Base-by-base conservation (phyloP, 2,329 filamentous ascomycete species). In the Aspergillus persii region DNA sequence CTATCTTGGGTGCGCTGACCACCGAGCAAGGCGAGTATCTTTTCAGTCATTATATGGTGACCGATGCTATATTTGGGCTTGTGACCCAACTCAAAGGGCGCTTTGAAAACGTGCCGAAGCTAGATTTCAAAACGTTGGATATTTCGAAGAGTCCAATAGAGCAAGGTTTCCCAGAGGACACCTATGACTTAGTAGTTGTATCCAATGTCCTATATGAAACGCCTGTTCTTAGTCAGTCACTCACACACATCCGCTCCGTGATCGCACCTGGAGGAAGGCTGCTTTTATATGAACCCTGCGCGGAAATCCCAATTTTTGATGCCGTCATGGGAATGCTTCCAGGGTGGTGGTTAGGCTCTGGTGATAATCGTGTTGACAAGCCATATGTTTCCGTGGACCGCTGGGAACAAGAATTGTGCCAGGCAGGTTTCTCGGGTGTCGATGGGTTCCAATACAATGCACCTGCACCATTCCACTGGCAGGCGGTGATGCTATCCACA, bases 291-390 rank as follows among this genome's bases (percentile, higher is more conserved):
- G 61, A 65, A 26, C 46, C 58, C 2, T 53, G 36, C 39, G 27
- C 56, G 2, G 53, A 49, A 6, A 15, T 46, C 12, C 39, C 50
- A 41, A 30, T 15, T 23, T 18, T 51, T 4, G 56, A 54, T 29
- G 53, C 47, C 18, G 12, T 61, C 12, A 53, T 54, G 56, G 74
- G 72, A 1, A 47, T 63, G 9, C 57, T 74, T 0, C 61, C 68
- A 0, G 68, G 68, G 2, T 76, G 72, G 72, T 75, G 71, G 72
- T 48, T 68, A 7, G 70, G 70, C 2, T 63, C 58, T n/a, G 55
- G 59, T 7, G 69, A 75, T 31, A 64, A 60, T 4, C 61, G 72
- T 36, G 36, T 46, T 1, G 23, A 64, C 8, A 57, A 69, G 33
- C 71, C 72, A 5, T 70, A 66, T 53, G 56, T 74, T 3, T 29